These are phyloP conservation scores for Cunninghamia lanceolata DNA, from an alignment of 75 land plant genomes.

Conservation along the genomic window DNA sequence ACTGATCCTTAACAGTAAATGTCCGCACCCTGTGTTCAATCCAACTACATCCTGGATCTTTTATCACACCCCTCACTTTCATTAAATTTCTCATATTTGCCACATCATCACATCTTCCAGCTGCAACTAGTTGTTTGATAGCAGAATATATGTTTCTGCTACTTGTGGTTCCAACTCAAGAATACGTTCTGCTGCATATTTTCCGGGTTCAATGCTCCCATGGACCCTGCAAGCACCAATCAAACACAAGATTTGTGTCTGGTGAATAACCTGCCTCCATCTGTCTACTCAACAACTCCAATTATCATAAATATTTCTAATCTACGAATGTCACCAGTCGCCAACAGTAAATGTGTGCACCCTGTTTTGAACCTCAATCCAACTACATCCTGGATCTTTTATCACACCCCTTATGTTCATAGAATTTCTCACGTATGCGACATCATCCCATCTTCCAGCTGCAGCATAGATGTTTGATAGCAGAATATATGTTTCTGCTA, in stretches of 20 bases:
- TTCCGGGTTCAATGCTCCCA: constrained; percentile 11
- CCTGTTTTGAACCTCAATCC: constrained; percentile 19
- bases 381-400: constrained; percentile 16
- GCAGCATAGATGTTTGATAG: constrained; percentile 28
- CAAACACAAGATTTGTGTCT: constrained; percentile 4
- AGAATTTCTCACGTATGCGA: constrained; percentile 1
- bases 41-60: constrained; percentile 15
- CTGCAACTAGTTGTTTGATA: constrained; percentile 20
- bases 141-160: constrained; percentile 15
- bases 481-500: constrained; percentile 15
- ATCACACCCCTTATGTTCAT: constrained; percentile 9
- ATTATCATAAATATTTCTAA: background rate
- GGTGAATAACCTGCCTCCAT: background rate
- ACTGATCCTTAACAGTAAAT: background rate
- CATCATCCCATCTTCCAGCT: constrained; percentile 19
- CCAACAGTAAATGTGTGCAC: constrained; percentile 15
- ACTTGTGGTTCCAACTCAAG: constrained; percentile 19
- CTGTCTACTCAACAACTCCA: background rate
- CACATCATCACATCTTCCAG: constrained; percentile 15
- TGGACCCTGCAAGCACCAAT: constrained; percentile 24
- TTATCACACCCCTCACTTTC: constrained; percentile 13
- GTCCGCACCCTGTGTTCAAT: constrained; percentile 11
- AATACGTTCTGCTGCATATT: constrained; percentile 14
- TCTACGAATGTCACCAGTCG: constrained; percentile 2
- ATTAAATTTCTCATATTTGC: constrained; percentile 9